Conservation (phyloP, 257 asterid species). For the Cynanchum wilfordii region DNA sequence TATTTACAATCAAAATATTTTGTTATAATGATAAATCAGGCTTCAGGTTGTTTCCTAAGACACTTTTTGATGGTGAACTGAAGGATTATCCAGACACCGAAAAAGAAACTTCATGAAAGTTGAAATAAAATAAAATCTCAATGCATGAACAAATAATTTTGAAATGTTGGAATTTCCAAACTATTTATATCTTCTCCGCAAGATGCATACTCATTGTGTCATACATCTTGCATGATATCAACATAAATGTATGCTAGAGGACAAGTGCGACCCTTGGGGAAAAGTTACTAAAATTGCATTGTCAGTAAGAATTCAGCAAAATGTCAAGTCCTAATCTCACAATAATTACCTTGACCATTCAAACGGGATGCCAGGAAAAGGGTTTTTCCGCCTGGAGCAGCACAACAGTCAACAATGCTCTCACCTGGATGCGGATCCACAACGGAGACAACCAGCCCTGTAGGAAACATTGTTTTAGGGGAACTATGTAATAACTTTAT, state of each 20-base stretch:
- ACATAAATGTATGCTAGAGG: not conserved
- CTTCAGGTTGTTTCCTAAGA: not conserved
- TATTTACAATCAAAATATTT: not conserved
- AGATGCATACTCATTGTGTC: not conserved
- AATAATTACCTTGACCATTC: conserved; percentile 59
- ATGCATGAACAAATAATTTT: not conserved
- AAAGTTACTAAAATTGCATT: not conserved
- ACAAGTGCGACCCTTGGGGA: not conserved
- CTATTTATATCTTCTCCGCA: not conserved
- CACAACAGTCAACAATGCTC: conserved; percentile 86
- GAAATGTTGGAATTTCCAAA: not conserved
- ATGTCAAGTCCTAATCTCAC: not conserved
- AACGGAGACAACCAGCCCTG: conserved; percentile 72
- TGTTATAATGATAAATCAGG: not conserved
- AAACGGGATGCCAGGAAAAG: conserved; percentile 85
- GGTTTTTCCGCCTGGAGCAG: conserved; percentile 98
- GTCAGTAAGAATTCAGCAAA: not conserved
- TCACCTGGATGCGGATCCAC: conserved; percentile 92
- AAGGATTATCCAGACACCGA: not conserved
- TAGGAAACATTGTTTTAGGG: conserved; percentile 15
- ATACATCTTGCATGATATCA: not conserved
- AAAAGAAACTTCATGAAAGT: not conserved
- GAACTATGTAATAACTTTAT: not conserved
- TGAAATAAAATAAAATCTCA: not conserved
- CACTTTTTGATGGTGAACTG: not conserved